Evolutionary conservation across 768 basidiomycete genomes (phyloP).

Genomic region (Suillus brevipes): DNA sequence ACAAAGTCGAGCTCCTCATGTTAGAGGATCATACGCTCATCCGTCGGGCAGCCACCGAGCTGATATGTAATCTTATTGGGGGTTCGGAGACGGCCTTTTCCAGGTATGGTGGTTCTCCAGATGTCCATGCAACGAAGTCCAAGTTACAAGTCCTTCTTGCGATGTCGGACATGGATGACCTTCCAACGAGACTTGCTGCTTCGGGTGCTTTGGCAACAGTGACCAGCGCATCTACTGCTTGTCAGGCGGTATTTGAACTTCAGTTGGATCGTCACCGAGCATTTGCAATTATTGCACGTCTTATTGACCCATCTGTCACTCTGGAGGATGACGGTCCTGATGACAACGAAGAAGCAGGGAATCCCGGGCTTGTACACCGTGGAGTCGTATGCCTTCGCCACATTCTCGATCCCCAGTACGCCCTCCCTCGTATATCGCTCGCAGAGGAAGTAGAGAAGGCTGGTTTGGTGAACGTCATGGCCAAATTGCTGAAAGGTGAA

Average conservation of each 20-base stretch:
- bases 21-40: constrained; percentile 82
- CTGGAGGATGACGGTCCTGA: constrained; percentile 35
- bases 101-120: constrained; percentile 57
- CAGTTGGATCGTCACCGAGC: constrained; percentile 65
- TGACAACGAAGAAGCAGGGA: constrained; percentile 34
- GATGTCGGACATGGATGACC: constrained; percentile 83
- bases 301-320: constrained; percentile 59
- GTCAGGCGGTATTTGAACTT: constrained; percentile 59
- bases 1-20: constrained; percentile 69
- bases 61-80: constrained; percentile 87
- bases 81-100: constrained; percentile 77
- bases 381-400: constrained; percentile 76
- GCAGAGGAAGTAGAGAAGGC: constrained; percentile 50
- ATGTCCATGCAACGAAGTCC: constrained; percentile 41
- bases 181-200: constrained; percentile 84
- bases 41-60: constrained; percentile 85
- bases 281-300: constrained; percentile 62
- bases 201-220: constrained; percentile 87
- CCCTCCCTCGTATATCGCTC: constrained; percentile 41
- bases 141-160: constrained; percentile 83
- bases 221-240: constrained; percentile 60
- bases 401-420: constrained; percentile 48
- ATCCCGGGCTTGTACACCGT: constrained; percentile 73
- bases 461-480: constrained; percentile 56
- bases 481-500: constrained; percentile 46